A percentile compares a stretch with the other conserved stretches of the same genome.
These are phyloP conservation scores for Wickerhamiella sorbophila DNA, from an alignment of 805 yeast genomes.

Conservation along the genomic window DNA sequence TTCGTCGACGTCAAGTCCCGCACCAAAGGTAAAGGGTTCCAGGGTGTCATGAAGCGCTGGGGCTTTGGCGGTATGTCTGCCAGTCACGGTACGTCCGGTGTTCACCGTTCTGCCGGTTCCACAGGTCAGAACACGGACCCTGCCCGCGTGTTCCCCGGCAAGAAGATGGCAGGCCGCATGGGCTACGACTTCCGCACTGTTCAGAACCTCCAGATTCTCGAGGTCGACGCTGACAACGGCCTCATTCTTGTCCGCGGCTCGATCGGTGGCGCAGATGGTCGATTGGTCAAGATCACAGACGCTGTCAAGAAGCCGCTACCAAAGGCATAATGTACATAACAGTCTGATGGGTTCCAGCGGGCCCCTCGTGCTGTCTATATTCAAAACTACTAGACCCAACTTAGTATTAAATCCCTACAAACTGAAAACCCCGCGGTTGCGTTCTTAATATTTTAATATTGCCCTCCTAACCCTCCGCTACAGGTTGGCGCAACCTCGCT, in stretches of 20 bases:
- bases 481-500: not conserved
- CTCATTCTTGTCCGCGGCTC: slow-evolving; percentile 75
- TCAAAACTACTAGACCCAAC: too few relatives aligned
- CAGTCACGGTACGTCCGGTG: slow-evolving; percentile 85
- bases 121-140: slow-evolving; percentile 93
- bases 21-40: slow-evolving; percentile 90
- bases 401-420: too few relatives aligned
- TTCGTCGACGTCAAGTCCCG: slow-evolving; percentile 65
- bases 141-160: slow-evolving; percentile 91
- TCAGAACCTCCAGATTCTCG: slow-evolving; percentile 61
- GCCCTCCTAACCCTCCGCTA: too few relatives aligned
- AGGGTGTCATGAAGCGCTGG: slow-evolving; percentile 96
- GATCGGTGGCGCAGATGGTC: slow-evolving; percentile 77
- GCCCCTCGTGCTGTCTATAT: too few relatives aligned
- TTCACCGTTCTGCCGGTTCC: slow-evolving; percentile 95
- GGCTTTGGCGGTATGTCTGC: slow-evolving; percentile 82
- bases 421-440: too few relatives aligned
- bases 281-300: slow-evolving; percentile 63
- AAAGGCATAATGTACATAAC: not conserved
- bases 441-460: too few relatives aligned
- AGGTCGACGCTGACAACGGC: slow-evolving; percentile 69
- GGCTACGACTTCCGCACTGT: slow-evolving; percentile 65
- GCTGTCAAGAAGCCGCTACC: slow-evolving; percentile 35
- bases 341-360: too few relatives aligned
- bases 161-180: slow-evolving; percentile 97